Evolutionary conservation across 2,329 filamentous ascomycete species (phyloP).

Genomic region (Talaromyces sp.): DNA sequence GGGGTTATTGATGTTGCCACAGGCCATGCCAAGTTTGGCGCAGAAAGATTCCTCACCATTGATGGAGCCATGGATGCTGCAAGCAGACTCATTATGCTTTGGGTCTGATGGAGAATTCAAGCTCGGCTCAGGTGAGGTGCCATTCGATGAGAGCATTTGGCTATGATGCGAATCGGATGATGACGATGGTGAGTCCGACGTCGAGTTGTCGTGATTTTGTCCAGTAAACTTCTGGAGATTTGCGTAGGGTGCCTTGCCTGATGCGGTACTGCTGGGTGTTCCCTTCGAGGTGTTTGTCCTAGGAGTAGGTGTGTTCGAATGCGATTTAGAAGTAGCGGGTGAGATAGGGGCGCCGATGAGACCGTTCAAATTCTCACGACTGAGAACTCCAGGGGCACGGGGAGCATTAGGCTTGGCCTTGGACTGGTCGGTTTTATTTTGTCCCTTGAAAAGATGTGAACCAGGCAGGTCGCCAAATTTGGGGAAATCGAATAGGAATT

Average conservation of each 20-base stretch:
- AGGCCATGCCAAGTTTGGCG: slow-evolving; percentile 48
- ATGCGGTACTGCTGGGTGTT: slow-evolving; percentile 14
- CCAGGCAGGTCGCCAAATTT: slow-evolving; percentile 78
- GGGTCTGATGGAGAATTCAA: slow-evolving; percentile 43
- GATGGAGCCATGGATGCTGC: slow-evolving; percentile 30
- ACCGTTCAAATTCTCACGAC: slow-evolving; percentile 26
- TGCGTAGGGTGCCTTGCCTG: slow-evolving; percentile 22
- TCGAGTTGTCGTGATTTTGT: slow-evolving; percentile 37
- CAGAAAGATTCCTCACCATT: slow-evolving; percentile 51
- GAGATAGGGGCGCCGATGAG: slow-evolving; percentile 8
- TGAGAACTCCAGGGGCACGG: slow-evolving; percentile 35
- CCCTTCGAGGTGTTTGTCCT: slow-evolving; percentile 10
- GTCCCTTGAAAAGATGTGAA: slow-evolving; percentile 55
- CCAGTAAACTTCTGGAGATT: slow-evolving; percentile 19
- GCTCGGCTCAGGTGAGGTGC: slow-evolving; percentile 53
- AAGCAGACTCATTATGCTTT: slow-evolving; percentile 41
- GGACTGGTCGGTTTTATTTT: slow-evolving; percentile 36
- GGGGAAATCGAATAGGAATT: slow-evolving; percentile 95
- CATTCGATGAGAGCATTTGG: slow-evolving; percentile 48
- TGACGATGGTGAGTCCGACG: slow-evolving; percentile 51
- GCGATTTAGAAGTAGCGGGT: slow-evolving; percentile 14
- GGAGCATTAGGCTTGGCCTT: slow-evolving; percentile 20
- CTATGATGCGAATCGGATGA: slow-evolving; percentile 52
- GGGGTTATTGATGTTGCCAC: slow-evolving; percentile 49
- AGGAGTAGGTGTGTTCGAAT: slow-evolving; percentile 14